Evolutionary conservation across 306 rosid genomes (phyloP).

Genomic region (Cajanus cajan): DNA sequence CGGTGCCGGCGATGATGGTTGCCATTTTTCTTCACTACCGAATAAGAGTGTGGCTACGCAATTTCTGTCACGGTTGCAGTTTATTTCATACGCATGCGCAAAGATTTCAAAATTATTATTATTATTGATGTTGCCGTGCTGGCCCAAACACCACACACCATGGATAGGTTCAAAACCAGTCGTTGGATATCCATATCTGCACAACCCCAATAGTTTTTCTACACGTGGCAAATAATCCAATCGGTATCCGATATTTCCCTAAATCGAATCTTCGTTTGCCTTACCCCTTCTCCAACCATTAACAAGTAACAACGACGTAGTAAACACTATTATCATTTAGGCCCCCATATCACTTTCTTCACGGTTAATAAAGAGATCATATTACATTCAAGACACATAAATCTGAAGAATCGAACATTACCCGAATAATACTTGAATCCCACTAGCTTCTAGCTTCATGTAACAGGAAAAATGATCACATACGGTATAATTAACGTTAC

Average conservation of each 20-base stretch:
- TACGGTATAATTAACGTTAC: background rate
- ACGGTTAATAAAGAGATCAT: background rate
- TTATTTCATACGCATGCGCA: constrained; percentile 29
- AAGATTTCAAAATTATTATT: constrained; percentile 24
- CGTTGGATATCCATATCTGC: constrained; percentile 52
- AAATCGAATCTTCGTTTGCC: background rate
- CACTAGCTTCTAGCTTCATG: constrained; percentile 1
- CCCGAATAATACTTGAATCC: background rate
- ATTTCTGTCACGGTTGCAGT: constrained; percentile 7
- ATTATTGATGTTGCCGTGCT: constrained; percentile 30
- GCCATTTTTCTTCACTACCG: constrained; percentile 55
- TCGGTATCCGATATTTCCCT: background rate
- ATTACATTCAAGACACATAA: background rate
- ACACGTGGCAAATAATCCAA: constrained; percentile 58
- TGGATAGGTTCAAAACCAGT: constrained; percentile 46
- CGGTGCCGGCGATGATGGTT: constrained; percentile 55
- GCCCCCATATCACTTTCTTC: background rate
- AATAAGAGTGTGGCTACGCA: constrained; percentile 18
- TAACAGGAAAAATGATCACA: background rate
- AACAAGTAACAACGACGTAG: background rate
- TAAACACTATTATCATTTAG: background rate
- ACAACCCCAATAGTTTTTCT: constrained; percentile 33
- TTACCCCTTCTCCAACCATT: background rate
- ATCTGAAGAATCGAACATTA: background rate
- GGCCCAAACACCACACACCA: constrained; percentile 47